A percentile compares a stretch with the other conserved stretches of the same genome.
Evolutionary conservation across 306 rosid genomes (phyloP).

Genomic region (Prunus armeniaca): DNA sequence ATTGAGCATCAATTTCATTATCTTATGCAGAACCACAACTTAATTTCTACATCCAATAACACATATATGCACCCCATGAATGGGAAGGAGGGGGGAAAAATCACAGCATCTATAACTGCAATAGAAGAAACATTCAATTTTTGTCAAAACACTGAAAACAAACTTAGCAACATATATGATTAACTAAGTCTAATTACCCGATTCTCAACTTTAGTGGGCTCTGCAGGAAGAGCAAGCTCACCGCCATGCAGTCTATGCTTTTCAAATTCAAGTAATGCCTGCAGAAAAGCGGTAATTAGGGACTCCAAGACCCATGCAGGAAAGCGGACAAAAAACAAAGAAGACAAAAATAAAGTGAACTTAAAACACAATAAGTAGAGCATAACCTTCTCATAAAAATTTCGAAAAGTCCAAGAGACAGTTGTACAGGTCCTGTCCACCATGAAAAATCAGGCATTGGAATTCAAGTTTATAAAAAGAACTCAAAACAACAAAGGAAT

Average conservation of each 20-base stretch:
- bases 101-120: background rate
- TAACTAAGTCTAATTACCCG: constrained; percentile 38
- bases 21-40: background rate
- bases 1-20: background rate
- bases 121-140: background rate
- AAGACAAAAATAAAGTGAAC: background rate
- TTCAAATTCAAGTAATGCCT: constrained; percentile 81
- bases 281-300: background rate
- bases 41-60: background rate
- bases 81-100: background rate
- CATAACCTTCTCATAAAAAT: constrained; percentile 71
- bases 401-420: constrained; percentile 79
- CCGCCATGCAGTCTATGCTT: constrained; percentile 55
- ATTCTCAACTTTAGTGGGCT: constrained; percentile 56
- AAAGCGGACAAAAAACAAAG: background rate
- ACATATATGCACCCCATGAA: constrained; percentile 1
- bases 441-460: background rate
- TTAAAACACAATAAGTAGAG: background rate
- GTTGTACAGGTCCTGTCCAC: constrained; percentile 68
- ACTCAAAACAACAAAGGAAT: background rate
- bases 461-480: background rate
- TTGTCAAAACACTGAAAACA: background rate
- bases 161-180: background rate
- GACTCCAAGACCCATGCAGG: background rate
- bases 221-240: constrained; percentile 55